Evolutionary conservation across 2,329 filamentous ascomycete genomes (phyloP).

Genomic region (Anisogramma anomala): DNA sequence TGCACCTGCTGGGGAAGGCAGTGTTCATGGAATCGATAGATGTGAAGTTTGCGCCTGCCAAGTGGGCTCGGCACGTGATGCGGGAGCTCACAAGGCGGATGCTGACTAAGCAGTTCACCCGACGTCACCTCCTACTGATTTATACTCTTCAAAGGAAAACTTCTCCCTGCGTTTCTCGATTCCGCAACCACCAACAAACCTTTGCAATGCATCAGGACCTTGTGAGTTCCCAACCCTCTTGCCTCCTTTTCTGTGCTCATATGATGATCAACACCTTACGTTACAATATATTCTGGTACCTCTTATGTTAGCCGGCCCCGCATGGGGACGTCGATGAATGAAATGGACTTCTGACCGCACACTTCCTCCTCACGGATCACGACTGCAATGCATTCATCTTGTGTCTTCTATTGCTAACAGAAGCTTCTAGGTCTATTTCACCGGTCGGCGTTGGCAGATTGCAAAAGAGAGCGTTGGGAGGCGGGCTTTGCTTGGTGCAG

Average conservation of each 20-base stretch:
- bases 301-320: conserved; percentile 73
- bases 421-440: not conserved
- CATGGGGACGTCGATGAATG: conserved; percentile 56
- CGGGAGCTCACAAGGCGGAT: not conserved
- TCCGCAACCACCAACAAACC: too few relatives aligned
- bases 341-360: conserved; percentile 66
- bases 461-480: too few relatives aligned
- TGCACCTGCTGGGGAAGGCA: conserved; percentile 19
- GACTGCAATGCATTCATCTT: not conserved
- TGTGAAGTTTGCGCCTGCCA: conserved; percentile 7
- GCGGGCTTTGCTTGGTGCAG: too few relatives aligned
- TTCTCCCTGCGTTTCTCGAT: not conserved
- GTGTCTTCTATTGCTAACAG: not conserved
- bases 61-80: not conserved
- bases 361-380: conserved; percentile 14
- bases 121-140: too few relatives aligned
- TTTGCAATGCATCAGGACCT: too few relatives aligned
- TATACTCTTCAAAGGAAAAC: not conserved
- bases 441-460: too few relatives aligned
- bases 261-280: conserved; percentile 63
- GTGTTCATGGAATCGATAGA: conserved; percentile 13
- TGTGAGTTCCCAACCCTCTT: conserved; percentile 24
- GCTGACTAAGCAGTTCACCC: not conserved
- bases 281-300: conserved; percentile 79
- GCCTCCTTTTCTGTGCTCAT: conserved; percentile 18